Conservation (phyloP, 192 early-diverging fungal genomes). For the Linnemannia zychae region DNA sequence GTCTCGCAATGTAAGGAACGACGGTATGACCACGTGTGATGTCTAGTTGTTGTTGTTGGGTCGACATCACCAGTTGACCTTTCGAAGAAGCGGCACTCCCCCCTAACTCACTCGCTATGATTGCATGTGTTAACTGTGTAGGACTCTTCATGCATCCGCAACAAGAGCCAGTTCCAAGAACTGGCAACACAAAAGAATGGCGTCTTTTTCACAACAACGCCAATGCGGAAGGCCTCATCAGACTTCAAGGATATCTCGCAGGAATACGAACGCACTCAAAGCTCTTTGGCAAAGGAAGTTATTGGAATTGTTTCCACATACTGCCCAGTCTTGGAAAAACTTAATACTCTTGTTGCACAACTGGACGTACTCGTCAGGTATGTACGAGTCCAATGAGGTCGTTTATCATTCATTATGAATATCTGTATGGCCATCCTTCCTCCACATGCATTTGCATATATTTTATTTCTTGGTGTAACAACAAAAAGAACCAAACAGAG, state of each 20-base stretch:
- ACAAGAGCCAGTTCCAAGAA: slow-evolving; percentile 84
- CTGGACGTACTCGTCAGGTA: slow-evolving; percentile 91
- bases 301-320: slow-evolving; percentile 90
- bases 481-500: background rate
- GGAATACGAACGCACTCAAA: slow-evolving; percentile 80
- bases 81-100: background rate
- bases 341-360: slow-evolving; percentile 83
- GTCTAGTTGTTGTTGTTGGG: background rate
- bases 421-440: background rate
- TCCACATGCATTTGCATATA: background rate
- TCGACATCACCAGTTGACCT: background rate
- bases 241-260: slow-evolving; percentile 69
- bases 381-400: background rate
- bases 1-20: slow-evolving; percentile 65
- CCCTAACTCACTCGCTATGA: too few species aligned
- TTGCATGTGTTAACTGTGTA: slow-evolving; percentile 36
- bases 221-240: slow-evolving; percentile 73
- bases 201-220: slow-evolving; percentile 86
- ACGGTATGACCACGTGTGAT: too few species aligned
- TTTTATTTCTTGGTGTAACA: slow-evolving; percentile 19
- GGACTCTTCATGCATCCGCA: slow-evolving; percentile 78
- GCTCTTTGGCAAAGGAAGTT: slow-evolving; percentile 86
- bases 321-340: slow-evolving; percentile 81
- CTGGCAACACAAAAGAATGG: slow-evolving; percentile 91
- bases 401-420: slow-evolving; percentile 17